These are phyloP conservation scores for Daldinia decipiens DNA, from an alignment of 495 filamentous ascomycete genomes.

Conservation along the genomic window DNA sequence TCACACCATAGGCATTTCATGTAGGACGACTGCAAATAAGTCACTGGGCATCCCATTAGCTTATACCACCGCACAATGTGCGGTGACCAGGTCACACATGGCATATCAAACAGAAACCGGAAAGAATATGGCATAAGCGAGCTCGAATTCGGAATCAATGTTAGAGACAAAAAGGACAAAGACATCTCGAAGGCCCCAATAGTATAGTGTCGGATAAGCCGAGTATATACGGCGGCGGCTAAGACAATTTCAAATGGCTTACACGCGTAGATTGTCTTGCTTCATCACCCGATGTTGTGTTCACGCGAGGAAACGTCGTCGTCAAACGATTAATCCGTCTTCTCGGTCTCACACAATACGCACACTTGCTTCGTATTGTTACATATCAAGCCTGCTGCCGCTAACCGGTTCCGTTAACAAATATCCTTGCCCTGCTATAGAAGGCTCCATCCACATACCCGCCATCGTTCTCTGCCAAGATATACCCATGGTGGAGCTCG, in stretches of 20 bases:
- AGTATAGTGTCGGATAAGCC: slow-evolving; percentile 30
- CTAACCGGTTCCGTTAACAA: slow-evolving; percentile 40
- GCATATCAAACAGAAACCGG: slow-evolving; percentile 7
- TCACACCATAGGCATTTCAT: slow-evolving; percentile 26
- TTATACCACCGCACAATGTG: slow-evolving; percentile 20
- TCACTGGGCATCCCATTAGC: background rate
- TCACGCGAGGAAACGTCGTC: slow-evolving; percentile 23
- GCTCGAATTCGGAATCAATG: background rate
- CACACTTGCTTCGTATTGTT: slow-evolving; percentile 4
- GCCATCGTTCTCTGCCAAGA: slow-evolving; percentile 32
- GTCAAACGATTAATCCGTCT: slow-evolving; percentile 20
- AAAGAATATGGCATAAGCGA: slow-evolving; percentile 7
- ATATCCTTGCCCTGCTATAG: slow-evolving; percentile 25
- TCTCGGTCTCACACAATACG: slow-evolving; percentile 4
- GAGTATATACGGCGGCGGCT: slow-evolving; percentile 4
- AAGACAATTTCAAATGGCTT: background rate
- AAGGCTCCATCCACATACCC: slow-evolving; percentile 18
- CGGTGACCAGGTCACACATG: background rate
- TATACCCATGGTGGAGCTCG: slow-evolving; percentile 22
- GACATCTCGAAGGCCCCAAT: slow-evolving; percentile 16
- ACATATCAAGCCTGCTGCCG: slow-evolving; percentile 21
- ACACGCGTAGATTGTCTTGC: slow-evolving; percentile 1
- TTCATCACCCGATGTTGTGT: slow-evolving; percentile 27
- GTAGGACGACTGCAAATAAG: slow-evolving; percentile 19
- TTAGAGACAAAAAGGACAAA: slow-evolving; percentile 20